Evolutionary conservation across 495 filamentous ascomycete species (phyloP), one percentile per base, ranked within the genome.

Genomic region (Trichoderma erinaceum): DNA sequence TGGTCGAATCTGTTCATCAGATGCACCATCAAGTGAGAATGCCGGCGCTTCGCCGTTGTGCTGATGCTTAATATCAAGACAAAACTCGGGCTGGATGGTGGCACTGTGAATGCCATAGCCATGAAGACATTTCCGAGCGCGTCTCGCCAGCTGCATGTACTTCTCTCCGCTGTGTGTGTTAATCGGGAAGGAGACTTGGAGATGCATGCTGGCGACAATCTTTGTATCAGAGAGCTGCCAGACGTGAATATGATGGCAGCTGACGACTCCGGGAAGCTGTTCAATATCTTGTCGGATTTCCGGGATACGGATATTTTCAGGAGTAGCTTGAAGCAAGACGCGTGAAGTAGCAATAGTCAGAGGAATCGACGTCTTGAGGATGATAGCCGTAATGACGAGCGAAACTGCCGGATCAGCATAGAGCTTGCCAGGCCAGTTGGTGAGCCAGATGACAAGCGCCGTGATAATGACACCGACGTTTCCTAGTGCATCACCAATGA

Each of bases 211-310:
- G 4, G 96, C 93, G 23, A 99, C 88, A 41, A 96, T 82, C 79
- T 97, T 96, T 15, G 92, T 92, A 73, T 97, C 94, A 52, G 88
- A 95, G 35, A 99, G 85, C 76, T 97, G 94, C 95, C 95, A 99
- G 69, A 99, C 93, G 76, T 99, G 95, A 13, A 99, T 82, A 73
- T 99, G 93, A 78, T 99, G 95, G 68, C 93, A 95, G 74, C 89
- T 90, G 69, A 92, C 79, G 43, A 99, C 87, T 56, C 94, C 94
- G 0, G 87, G 90, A 16, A 98, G 86, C 27, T 84, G 78, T 70
- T 91, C 84, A 67, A 99, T 97, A 75, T 99, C 95, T 66, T 90
- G 88, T 71, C 94, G 91, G 80, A 99, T 93, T 66, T 97, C 89
- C 69, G 93, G 89, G 67, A 97, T 84, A 68, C 88, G 88, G 77